Base-by-base conservation (phyloP, 768 basidiomycete genomes). In the Boletus speciosus region DNA sequence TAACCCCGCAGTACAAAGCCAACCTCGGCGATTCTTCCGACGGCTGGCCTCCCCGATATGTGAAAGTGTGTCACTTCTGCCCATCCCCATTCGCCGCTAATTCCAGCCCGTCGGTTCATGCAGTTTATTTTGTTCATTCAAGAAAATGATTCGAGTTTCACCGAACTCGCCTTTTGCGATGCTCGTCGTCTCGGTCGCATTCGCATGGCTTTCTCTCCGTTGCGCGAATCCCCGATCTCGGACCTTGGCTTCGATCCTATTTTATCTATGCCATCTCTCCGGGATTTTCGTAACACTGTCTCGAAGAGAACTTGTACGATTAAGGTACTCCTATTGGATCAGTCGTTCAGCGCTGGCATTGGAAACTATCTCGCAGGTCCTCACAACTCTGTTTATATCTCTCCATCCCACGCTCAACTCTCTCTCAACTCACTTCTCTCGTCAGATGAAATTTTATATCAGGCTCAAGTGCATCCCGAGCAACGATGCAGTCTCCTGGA, bases 281-380 rank as follows among this genome's bases (percentile, higher is more conserved):
- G 73, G 7, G 74, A 79, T 34, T 89, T 88, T 66, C 66, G 70
- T 43, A 50, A 63, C 0, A 57, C 74, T 16, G 74, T 88, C 29
- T 65, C 67, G 23, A 85, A 79, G 59, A 78, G 85, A 50, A 71
- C 77, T 5, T 85, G 84, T 52, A 83, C 88, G 4, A 77, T 88
- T 52, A 91, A 90, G 62, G 83, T 85, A 1, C 74, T 92, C n/a
- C 74, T 91, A 14, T 76, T 90, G 39, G 84, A 91, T 66, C 88
- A 91, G 66, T 81, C 84, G 0, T 90, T 91, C 72, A 86, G 81
- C 57, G 88, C 88, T 11, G 90, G 90, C 1, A 81, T 92, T 10
- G 86, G 90, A 4, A 92, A 91, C 65, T 91, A 88, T 85, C 81
- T 91, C 19, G 88, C 89, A 61, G 87, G 86, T 82, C 54, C 51